Evolutionary conservation across 1,284 basidiomycete genomes (phyloP).

Genomic region (Entoloma clypeatum): DNA sequence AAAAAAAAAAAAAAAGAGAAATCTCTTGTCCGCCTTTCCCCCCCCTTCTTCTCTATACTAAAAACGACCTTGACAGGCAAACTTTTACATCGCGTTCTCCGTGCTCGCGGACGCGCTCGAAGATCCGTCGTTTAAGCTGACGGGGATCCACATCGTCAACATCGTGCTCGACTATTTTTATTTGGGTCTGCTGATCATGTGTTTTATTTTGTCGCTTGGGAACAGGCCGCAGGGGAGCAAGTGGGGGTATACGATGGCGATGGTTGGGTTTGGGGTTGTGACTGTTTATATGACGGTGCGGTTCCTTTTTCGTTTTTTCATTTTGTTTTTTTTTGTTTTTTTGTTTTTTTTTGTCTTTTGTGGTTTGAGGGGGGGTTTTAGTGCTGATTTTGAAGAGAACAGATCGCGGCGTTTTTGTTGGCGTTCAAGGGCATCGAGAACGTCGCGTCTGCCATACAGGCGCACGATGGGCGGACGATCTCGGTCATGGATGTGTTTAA

Average conservation of each 20-base stretch:
- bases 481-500: conserved; percentile 57
- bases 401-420: conserved; percentile 77
- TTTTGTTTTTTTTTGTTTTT: no score
- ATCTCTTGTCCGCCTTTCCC: neutral
- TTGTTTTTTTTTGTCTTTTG: no score
- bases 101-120: conserved; percentile 75
- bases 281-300: conserved; percentile 90
- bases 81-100: conserved; percentile 86
- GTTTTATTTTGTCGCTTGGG: conserved; percentile 88
- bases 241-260: conserved; percentile 76
- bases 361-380: no score
- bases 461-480: conserved; percentile 42
- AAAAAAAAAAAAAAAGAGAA: no score
- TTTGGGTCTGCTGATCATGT: conserved; percentile 81
- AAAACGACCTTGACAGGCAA: conserved; percentile 52
- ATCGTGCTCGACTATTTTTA: conserved; percentile 83
- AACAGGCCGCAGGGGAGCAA: conserved; percentile 90
- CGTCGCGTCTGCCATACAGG: conserved; percentile 34
- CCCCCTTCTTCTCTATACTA: neutral
- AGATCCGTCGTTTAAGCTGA: conserved; percentile 52
- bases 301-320: conserved; percentile 11
- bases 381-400: conserved; percentile 8
- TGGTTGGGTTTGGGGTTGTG: conserved; percentile 83
- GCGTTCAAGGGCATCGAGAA: conserved; percentile 76
- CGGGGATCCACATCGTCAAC: conserved; percentile 71